phyloP scores from a whole-genome alignment of 2,329 filamentous ascomycete species.

The Ceratocystis cubensis region DNA sequence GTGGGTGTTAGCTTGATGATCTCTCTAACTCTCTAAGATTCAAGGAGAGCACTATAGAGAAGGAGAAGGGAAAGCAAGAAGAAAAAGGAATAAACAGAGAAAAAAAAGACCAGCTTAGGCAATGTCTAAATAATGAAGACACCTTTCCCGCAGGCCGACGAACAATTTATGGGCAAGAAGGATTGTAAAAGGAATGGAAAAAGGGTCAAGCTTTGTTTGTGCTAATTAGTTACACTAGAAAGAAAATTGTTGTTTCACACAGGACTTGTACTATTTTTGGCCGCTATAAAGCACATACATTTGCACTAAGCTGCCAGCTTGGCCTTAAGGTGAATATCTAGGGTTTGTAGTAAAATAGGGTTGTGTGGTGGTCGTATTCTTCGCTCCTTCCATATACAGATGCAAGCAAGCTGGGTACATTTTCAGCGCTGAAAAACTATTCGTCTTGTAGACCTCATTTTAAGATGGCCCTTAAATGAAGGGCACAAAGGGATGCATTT shows the following conservation, averaged over 20 bases:
- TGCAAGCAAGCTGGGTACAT: no score
- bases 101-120: neutral
- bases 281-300: no score
- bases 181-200: neutral
- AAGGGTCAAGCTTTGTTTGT: neutral
- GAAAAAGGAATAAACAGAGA: neutral
- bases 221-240: neutral
- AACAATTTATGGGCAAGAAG: neutral
- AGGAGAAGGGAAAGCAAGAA: neutral
- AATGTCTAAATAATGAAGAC: constrained; percentile 26
- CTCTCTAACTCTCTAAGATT: constrained; percentile 25
- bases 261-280: neutral
- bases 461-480: no score
- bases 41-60: constrained; percentile 6
- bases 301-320: no score
- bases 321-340: neutral
- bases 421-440: no score
- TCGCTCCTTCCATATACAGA: no score
- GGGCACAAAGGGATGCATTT: no score
- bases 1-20: neutral
- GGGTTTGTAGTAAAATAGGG: neutral
- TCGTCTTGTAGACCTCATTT: no score
- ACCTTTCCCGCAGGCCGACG: constrained; percentile 28
- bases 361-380: neutral
- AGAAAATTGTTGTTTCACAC: constrained; percentile 6